Conservation (phyloP, 495 filamentous ascomycete genomes). For the Choiromyces venosus region DNA sequence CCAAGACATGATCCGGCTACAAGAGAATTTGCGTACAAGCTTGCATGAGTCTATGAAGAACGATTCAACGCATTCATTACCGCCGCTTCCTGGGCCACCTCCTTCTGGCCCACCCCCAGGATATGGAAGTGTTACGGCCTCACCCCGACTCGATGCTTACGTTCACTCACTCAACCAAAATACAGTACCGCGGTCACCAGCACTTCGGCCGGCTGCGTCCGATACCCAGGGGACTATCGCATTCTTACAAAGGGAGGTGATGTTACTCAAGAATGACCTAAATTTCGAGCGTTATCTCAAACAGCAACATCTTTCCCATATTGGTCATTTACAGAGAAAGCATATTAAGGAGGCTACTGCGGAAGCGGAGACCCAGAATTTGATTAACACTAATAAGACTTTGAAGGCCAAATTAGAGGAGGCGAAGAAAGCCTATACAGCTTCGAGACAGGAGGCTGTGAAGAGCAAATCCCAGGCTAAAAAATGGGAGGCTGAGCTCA, state of each 20-base stretch:
- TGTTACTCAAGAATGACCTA: conserved; percentile 65
- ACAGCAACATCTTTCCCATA: conserved; percentile 67
- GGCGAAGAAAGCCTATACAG: conserved; percentile 57
- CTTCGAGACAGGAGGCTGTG: conserved; percentile 60
- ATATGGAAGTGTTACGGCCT: conserved; percentile 40
- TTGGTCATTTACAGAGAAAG: conserved; percentile 62
- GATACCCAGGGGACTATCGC: conserved; percentile 49
- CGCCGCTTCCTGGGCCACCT: conserved; percentile 42
- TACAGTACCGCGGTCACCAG: conserved; percentile 43
- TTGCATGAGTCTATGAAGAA: conserved; percentile 47
- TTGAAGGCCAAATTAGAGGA: conserved; percentile 63
- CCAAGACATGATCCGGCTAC: conserved; percentile 53
- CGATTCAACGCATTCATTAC: conserved; percentile 28
- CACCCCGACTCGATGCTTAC: conserved; percentile 45
- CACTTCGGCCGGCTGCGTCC: conserved; percentile 42
- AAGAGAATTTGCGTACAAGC: conserved; percentile 50
- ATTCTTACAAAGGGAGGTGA: conserved; percentile 59
- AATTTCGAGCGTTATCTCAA: conserved; percentile 73
- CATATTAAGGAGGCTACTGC: conserved; percentile 63
- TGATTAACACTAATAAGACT: conserved; percentile 66
- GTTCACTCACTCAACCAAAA: conserved; percentile 43
- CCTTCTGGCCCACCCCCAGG: conserved; percentile 41
- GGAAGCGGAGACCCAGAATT: conserved; percentile 69
- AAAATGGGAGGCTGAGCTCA: conserved; percentile 65
- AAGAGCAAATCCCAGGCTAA: conserved; percentile 59